Base-by-base conservation (phyloP, 805 yeast genomes). In the Wickerhamiella lipophila region DNA sequence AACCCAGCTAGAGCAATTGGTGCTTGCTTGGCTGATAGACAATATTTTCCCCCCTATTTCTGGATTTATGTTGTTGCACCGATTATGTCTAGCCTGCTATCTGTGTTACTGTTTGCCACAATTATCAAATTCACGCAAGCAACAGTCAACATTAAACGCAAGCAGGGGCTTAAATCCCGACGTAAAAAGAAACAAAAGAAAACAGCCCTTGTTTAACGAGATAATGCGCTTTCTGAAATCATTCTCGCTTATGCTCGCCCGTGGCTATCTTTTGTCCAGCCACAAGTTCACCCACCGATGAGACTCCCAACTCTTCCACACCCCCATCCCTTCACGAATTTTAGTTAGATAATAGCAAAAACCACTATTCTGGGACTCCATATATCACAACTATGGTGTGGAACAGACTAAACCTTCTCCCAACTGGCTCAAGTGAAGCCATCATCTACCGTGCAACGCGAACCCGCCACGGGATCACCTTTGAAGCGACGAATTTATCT, bases 1-100 rank as follows among this genome's bases (percentile, higher is more conserved):
- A 85, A 85, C 74, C 95, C 95, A 50, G 94, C 95, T 41, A 78
- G 95, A 71, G 70, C 84, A 29, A 75, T 85, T 50, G 95, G 95
- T n/a, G 42, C 48, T 2, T 45, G 48, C 26, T 16, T 45, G 18
- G 48, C 48, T 2, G 36, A 45, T 29, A 18, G 32, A 7, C 42
- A 25, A 1, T 15, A 18, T 3, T 45, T 45, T 25, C 48, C 48
- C n/a, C 26, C 15, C 8, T 29, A 32, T 7, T 45, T 45, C 26
- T 45, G 48, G 48, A 34, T 45, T 8, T 45, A 45, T 22, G 36
- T 45, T 27, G 29, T 45, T 6, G 42, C 48, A 6, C 48, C 48
- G 2, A 11, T 45, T 7, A 27, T 18, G 6, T 35, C 42, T 15
- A 39, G 42, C 12, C 30, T 45, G 12, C 36, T 45, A 13, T 45